Evolutionary conservation across 805 yeast species (phyloP).

Genomic region (Grigorovia humatica): DNA sequence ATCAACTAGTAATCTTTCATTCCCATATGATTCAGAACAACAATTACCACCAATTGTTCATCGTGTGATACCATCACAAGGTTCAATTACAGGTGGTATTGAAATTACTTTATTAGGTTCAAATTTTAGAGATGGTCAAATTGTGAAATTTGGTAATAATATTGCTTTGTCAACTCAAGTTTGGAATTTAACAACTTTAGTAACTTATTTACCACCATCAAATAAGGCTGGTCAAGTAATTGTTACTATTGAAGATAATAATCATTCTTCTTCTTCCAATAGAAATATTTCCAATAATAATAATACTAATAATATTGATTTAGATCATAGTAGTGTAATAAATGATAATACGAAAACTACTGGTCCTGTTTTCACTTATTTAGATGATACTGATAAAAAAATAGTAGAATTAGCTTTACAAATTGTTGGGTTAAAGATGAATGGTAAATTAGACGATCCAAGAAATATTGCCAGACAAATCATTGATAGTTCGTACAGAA

Average conservation of each 20-base stretch:
- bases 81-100: conserved; percentile 92
- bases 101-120: conserved; percentile 87
- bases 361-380: conserved; percentile 64
- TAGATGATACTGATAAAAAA: conserved; percentile 92
- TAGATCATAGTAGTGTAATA: not conserved
- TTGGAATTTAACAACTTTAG: conserved; percentile 92
- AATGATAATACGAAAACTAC: conserved; percentile 19
- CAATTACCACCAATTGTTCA: conserved; percentile 33
- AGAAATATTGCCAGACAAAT: conserved; percentile 85
- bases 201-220: conserved; percentile 90
- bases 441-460: conserved; percentile 91
- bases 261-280: not conserved
- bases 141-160: conserved; percentile 79
- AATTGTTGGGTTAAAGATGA: conserved; percentile 94
- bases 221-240: conserved; percentile 81
- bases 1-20: not conserved
- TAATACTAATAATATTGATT: conserved; percentile 3
- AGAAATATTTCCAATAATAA: not conserved
- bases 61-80: conserved; percentile 88
- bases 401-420: conserved; percentile 90
- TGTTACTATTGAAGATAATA: conserved; percentile 55
- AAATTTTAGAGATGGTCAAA: conserved; percentile 76
- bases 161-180: conserved; percentile 79
- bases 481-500: conserved; percentile 35
- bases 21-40: not conserved